Percentiles rank a stretch among this genome's conserved stretches.
These are phyloP conservation scores for Exophiala sp. DNA, from an alignment of 2,329 filamentous ascomycete genomes.

Conservation along the genomic window DNA sequence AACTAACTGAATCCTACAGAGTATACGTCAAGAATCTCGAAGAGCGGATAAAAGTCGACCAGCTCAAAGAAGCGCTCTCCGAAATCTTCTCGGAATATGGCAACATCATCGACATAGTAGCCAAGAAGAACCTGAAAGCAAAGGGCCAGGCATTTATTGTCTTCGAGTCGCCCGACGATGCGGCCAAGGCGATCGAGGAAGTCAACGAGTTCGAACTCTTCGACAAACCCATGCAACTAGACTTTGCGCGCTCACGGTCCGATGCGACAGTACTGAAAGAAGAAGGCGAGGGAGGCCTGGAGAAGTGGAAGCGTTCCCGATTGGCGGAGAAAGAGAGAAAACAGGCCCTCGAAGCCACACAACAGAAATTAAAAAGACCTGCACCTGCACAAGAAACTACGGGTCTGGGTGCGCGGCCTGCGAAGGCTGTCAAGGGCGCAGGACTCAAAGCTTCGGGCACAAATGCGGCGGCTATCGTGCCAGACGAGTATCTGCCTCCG, in stretches of 20 bases:
- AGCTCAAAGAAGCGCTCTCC: slow-evolving; percentile 67
- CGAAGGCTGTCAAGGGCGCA: slow-evolving; percentile 66
- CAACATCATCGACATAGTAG: slow-evolving; percentile 75
- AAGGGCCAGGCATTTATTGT: slow-evolving; percentile 97
- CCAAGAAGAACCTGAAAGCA: slow-evolving; percentile 83
- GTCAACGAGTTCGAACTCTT: slow-evolving; percentile 91
- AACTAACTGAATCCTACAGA: slow-evolving; percentile 3
- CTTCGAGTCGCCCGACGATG: slow-evolving; percentile 77
- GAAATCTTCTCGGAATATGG: slow-evolving; percentile 89
- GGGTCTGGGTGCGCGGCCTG: slow-evolving; percentile 31
- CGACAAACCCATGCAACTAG: slow-evolving; percentile 82
- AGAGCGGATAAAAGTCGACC: slow-evolving; percentile 80
- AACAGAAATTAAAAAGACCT: slow-evolving; percentile 70
- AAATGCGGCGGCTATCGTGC: slow-evolving; percentile 68
- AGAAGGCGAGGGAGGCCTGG: slow-evolving; percentile 75
- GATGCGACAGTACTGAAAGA: slow-evolving; percentile 79
- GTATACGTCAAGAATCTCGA: slow-evolving; percentile 71
- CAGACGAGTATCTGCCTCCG: slow-evolving; percentile 96
- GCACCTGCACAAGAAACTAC: slow-evolving; percentile 34
- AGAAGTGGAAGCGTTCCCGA: slow-evolving; percentile 77
- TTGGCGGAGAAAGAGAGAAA: slow-evolving; percentile 84
- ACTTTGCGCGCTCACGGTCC: slow-evolving; percentile 76
- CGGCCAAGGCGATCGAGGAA: slow-evolving; percentile 77
- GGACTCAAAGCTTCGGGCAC: slow-evolving; percentile 75
- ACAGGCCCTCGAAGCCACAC: slow-evolving; percentile 75